These are phyloP conservation scores for Leccinum pachyderme DNA, from an alignment of 1,284 basidiomycete species.

Conservation along the genomic window DNA sequence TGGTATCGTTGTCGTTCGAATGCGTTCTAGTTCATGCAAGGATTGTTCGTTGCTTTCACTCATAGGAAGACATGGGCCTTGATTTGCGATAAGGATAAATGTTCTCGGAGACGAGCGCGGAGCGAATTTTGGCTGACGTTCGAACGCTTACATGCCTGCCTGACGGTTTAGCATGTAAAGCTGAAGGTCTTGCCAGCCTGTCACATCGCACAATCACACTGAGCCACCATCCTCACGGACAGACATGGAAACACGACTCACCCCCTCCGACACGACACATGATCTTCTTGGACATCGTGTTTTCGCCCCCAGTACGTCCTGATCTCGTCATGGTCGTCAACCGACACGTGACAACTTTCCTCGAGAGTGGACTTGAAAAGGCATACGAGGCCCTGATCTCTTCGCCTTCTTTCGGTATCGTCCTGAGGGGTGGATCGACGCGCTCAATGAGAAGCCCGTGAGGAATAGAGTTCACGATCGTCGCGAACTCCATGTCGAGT, in stretches of 20 bases:
- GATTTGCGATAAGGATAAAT: not conserved
- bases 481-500: conserved; percentile 76
- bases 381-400: conserved; percentile 82
- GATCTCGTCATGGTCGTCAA: conserved; percentile 72
- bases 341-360: conserved; percentile 76
- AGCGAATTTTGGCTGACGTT: not conserved
- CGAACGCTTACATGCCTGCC: conserved; percentile 43
- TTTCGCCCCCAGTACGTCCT: conserved; percentile 45
- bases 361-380: conserved; percentile 66
- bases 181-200: conserved; percentile 86
- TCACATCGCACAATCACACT: conserved; percentile 1
- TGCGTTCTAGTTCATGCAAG: conserved; percentile 30
- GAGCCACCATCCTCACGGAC: not conserved
- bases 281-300: conserved; percentile 69
- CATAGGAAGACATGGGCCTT: conserved; percentile 7
- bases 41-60: conserved; percentile 17
- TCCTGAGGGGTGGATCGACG: conserved; percentile 71
- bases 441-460: conserved; percentile 77
- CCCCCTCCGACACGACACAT: conserved; percentile 85
- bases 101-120: not conserved
- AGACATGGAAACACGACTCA: conserved; percentile 36
- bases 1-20: conserved; percentile 27
- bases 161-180: conserved; percentile 76
- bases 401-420: conserved; percentile 66
- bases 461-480: conserved; percentile 70